These are phyloP conservation scores for Coemansia sp. DNA, from an alignment of 192 early-diverging fungal genomes.

Conservation along the genomic window DNA sequence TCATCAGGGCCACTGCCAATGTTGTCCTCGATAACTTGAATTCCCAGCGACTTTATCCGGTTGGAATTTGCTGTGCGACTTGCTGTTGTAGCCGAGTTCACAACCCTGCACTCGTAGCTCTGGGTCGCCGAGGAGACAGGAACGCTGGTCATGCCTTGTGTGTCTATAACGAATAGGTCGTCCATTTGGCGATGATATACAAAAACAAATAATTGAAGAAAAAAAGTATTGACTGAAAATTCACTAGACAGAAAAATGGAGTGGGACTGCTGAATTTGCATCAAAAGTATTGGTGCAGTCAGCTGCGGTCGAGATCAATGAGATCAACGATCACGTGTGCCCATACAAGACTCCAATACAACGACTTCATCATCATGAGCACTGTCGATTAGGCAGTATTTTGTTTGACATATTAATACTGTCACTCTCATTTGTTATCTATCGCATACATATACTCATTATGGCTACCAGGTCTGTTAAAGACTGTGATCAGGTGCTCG, in stretches of 20 bases:
- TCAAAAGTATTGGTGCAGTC: neutral
- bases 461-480: neutral
- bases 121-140: conserved; percentile 7
- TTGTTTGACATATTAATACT: neutral
- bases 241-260: neutral
- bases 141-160: conserved; percentile 14
- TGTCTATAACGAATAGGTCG: conserved; percentile 51
- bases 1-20: neutral
- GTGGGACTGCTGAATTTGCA: neutral
- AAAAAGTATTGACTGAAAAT: neutral
- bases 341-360: neutral
- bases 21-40: conserved; percentile 1
- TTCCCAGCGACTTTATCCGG: conserved; percentile 9
- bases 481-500: conserved; percentile 31
- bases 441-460: neutral
- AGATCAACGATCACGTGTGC: neutral
- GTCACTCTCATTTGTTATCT: neutral
- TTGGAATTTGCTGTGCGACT: neutral
- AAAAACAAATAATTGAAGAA: neutral
- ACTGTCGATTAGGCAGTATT: neutral
- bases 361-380: neutral
- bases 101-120: conserved; percentile 18
- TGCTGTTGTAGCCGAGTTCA: neutral
- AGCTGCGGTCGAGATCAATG: neutral
- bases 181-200: conserved; percentile 29